These are phyloP conservation scores for Exophiala aquamarina DNA, from an alignment of 2,329 filamentous ascomycete genomes.

Conservation along the genomic window DNA sequence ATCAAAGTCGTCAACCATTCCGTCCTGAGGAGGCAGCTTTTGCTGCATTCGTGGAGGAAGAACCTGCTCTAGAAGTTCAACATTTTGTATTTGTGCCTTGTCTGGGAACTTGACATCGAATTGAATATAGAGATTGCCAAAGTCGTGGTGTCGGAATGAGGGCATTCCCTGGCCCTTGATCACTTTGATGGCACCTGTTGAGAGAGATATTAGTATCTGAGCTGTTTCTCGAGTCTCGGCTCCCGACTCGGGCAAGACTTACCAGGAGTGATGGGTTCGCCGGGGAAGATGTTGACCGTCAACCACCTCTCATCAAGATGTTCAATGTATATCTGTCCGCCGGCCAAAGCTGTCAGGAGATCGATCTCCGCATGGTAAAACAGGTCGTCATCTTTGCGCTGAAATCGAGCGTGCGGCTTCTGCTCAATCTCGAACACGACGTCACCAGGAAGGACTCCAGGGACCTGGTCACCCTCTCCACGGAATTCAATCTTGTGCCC, in stretches of 20 bases:
- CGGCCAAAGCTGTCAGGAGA: constrained; percentile 88
- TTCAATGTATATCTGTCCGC: constrained; percentile 88
- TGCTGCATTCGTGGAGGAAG: constrained; percentile 72
- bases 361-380: constrained; percentile 96
- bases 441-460: constrained; percentile 88
- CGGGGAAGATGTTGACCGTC: constrained; percentile 86
- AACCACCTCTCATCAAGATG: constrained; percentile 98
- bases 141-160: constrained; percentile 89
- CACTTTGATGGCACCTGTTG: constrained; percentile 83
- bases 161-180: constrained; percentile 98
- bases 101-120: constrained; percentile 97
- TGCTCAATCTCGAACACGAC: constrained; percentile 99
- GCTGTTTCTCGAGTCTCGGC: constrained; percentile 10
- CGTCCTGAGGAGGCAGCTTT: constrained; percentile 70
- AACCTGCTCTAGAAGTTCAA: constrained; percentile 77
- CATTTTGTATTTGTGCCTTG: constrained; percentile 67
- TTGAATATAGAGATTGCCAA: constrained; percentile 93
- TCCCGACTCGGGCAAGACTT: constrained; percentile 42
- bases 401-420: constrained; percentile 95
- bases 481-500: constrained; percentile 97
- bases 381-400: constrained; percentile 92
- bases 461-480: constrained; percentile 93
- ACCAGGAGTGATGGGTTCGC: constrained; percentile 93
- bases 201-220: constrained; percentile 8
- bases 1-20: constrained; percentile 87